Conservation (phyloP, 495 filamentous ascomycete genomes). For the Geoglossum glabrum region DNA sequence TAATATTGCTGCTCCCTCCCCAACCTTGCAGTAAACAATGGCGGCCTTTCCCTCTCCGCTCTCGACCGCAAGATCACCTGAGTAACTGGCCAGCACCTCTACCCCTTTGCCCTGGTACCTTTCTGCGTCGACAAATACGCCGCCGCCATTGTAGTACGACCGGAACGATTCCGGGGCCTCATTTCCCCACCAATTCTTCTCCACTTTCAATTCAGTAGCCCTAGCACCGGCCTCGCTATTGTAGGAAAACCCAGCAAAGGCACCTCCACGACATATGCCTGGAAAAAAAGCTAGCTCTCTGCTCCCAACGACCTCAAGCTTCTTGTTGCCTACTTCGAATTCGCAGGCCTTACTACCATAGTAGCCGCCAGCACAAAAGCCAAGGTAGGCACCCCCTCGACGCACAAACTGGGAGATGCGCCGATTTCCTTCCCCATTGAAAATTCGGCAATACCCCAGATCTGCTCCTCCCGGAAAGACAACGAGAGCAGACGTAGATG, state of each 20-base stretch:
- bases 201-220: constrained; percentile 46
- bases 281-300: constrained; percentile 81
- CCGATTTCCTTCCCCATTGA: constrained; percentile 78
- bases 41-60: constrained; percentile 52
- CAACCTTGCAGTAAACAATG: constrained; percentile 71
- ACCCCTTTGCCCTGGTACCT: constrained; percentile 40
- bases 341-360: constrained; percentile 68
- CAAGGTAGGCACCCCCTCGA: constrained; percentile 68
- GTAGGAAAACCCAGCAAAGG: constrained; percentile 83
- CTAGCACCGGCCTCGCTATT: constrained; percentile 69
- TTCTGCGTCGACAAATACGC: constrained; percentile 73
- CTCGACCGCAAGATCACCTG: constrained; percentile 54
- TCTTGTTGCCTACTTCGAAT: constrained; percentile 69
- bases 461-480: constrained; percentile 94
- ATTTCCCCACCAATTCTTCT: constrained; percentile 34
- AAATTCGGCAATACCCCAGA: constrained; percentile 66
- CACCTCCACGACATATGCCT: constrained; percentile 64
- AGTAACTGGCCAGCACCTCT: constrained; percentile 68
- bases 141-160: constrained; percentile 88
- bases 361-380: constrained; percentile 89
- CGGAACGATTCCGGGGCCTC: constrained; percentile 42
- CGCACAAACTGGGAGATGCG: constrained; percentile 68
- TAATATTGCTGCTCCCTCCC: constrained; percentile 60
- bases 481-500: constrained; percentile 63
- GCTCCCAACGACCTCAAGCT: constrained; percentile 67